phyloP scores from a whole-genome alignment of 441 rosid species.

The Iberis amara region DNA sequence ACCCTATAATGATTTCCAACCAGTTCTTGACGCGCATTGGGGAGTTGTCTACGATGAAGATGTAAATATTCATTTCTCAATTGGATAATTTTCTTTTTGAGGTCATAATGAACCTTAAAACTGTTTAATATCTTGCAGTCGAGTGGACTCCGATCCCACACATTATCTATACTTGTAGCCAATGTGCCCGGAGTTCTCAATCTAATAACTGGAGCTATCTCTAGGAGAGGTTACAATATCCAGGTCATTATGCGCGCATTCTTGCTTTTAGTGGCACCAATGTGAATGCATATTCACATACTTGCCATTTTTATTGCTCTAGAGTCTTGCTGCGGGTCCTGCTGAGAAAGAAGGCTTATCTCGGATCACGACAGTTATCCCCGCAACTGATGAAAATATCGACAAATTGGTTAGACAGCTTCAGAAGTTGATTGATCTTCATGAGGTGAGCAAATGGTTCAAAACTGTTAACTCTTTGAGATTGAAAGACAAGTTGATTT shows the following conservation, averaged over 20 bases:
- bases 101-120: background rate
- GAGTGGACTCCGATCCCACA: constrained; percentile 50
- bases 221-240: constrained; percentile 65
- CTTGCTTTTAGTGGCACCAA: background rate
- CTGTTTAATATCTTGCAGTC: constrained; percentile 25
- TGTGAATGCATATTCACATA: background rate
- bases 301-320: constrained; percentile 19
- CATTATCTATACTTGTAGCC: constrained; percentile 51
- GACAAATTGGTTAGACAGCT: constrained; percentile 57
- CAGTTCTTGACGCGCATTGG: constrained; percentile 71
- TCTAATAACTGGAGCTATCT: constrained; percentile 52
- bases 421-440: constrained; percentile 54
- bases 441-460: constrained; percentile 40
- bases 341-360: constrained; percentile 57
- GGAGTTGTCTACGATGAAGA: constrained; percentile 62
- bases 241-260: constrained; percentile 39
- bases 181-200: constrained; percentile 64
- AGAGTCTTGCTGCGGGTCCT: constrained; percentile 69
- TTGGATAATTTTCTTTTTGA: background rate
- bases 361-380: constrained; percentile 64
- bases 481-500: no score
- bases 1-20: constrained; percentile 40
- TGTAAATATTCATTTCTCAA: constrained; percentile 35
- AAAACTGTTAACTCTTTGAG: no score
- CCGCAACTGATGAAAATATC: constrained; percentile 57